Base-by-base conservation (phyloP, 805 yeast species). In the Cyberlindnera petersonii region DNA sequence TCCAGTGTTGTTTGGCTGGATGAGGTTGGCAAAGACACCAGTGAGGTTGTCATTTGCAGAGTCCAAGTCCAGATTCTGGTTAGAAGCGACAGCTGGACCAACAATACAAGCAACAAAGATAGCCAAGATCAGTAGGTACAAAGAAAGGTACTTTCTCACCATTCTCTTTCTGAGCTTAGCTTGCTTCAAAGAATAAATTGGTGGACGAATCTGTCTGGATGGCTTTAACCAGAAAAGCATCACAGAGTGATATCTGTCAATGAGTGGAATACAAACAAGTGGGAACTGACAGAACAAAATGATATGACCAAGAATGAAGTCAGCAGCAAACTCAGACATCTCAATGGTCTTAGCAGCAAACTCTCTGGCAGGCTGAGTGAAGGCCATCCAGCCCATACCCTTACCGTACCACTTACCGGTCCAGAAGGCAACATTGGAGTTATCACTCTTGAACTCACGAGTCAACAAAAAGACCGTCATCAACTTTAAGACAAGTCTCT, bases 201-300 rank as follows among this genome's bases (percentile, higher is more conserved):
- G 98, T 46, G 97, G 97, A 68, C 98, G 85, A 60, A 93, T 89
- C 71, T 88, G 95, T 69, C 95, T 82, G 47, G 93, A 74, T 42
- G 98, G 98, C 64, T 87, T 86, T 69, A 94, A 82, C 99, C 99
- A 93, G 82, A 93, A 93, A 67, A 93, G 74, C 94, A 91, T 83
- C 65, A 88, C 81, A 32, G 98, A 91, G 68, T 93, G 99, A 95
- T 95, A 88, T 72, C 86, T 86, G 70, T 93, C 98, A 64, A 88
- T 69, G 64, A 77, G 72, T 58, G 99, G 99, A 56, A 91, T 71
- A 48, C 75, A 72, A 48, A 94, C 71, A 37, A 88, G 59, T 55
- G 99, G 99, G 63, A 86, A 74, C 69, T 91, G 98, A 53, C 80
- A 69, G 74, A 91, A 85, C 63, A 93, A 71, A 43, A 93, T 69